Evolutionary conservation across 306 rosid species (phyloP), one percentile per base, ranked within the genome.

Genomic region (Cicer chorassanicum): DNA sequence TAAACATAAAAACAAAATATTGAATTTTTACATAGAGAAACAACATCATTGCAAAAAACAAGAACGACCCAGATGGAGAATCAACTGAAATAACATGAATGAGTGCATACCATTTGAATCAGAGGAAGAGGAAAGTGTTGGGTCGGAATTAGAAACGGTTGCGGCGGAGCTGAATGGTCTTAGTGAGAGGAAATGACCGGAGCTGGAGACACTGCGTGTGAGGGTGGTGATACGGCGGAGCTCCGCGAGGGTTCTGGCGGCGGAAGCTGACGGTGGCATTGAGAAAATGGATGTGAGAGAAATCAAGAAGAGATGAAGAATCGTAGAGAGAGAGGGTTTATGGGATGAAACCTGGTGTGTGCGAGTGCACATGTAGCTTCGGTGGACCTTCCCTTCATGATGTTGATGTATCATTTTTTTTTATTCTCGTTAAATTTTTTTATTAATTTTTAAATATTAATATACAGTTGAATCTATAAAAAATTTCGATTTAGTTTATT

Each of bases 231-330:
- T 8, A 34, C 74, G 77, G 3, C 83, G 88, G 77, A 89, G 81
- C 80, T 57, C 74, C 7, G 83, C 66, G 49, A 90, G 73, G 41
- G 79, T 70, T 86, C 51, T 81, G 79, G 81, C 80, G 61, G 85
- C 19, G 83, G 84, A 72, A 74, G 86, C 36, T 5, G 87, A 68
- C 12, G 84, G 51, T 24, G 70, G 76, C 96, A 87, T 89, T 36
- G 39, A 6, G 62, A 55, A 51, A 64, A 68, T 78, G 3, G 72
- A 45, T 43, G 64, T 44, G 71, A 39, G 72, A 48, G 49, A 53
- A 21, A 57, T 4, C 29, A 15, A 38, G 2, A 39, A 21, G 64
- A 14, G 48, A 1, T 1, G 66, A 46, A 68, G 9, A 60, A 73
- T 43, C 21, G n/a, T 1, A 12, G 57, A 80, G 34, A 29, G 66